Evolutionary conservation across 192 early-diverging fungal species (phyloP), one percentile per base, ranked within the genome.

Genomic region (Backusella psychrophila): DNA sequence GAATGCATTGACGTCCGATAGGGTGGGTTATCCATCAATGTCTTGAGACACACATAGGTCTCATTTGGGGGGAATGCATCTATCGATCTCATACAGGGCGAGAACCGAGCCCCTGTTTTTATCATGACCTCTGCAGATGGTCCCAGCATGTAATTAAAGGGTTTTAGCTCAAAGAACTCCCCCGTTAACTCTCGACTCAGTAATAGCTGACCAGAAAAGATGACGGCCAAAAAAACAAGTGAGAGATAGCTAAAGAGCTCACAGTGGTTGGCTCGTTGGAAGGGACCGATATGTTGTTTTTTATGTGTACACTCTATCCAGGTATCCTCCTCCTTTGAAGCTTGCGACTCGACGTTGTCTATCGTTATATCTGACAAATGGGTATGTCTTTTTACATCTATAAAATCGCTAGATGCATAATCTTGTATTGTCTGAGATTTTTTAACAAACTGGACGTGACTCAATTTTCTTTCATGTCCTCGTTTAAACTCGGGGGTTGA

Each of bases 61-160:
- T 49, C 21, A 49, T 71, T 29, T 26, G 70, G 17, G 1, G 70
- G 70, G 12, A 49, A 44, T 19, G 70, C 41, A 33, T 71, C 70
- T 66, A 80, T 76, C 5, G 70, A 71, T 33, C 88, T 81, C 89
- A 96, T 96, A 79, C 95, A 96, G 3, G 95, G 95, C 5, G 92
- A 86, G 74, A 91, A 96, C n/a, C 93, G 83, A 0, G 93, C 95
- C 15, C 95, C 95, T 15, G 70, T 31, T 49, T 71, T 41, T 7
- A 71, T 9, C 70, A 71, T 44, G 29, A 71, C 26, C 41, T 71
- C 70, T 12, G 29, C 6, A 14, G 70, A 71, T 15, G 70, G 70
- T 17, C 70, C 70, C 29, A 71, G 17, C 70, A 71, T 49, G 33
- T 71, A 71, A 46, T 71, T 71, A 71, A 71, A 71, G 1, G 70